Conservation (phyloP, 192 early-diverging fungal species). For the Paraglomus brasilianum region DNA sequence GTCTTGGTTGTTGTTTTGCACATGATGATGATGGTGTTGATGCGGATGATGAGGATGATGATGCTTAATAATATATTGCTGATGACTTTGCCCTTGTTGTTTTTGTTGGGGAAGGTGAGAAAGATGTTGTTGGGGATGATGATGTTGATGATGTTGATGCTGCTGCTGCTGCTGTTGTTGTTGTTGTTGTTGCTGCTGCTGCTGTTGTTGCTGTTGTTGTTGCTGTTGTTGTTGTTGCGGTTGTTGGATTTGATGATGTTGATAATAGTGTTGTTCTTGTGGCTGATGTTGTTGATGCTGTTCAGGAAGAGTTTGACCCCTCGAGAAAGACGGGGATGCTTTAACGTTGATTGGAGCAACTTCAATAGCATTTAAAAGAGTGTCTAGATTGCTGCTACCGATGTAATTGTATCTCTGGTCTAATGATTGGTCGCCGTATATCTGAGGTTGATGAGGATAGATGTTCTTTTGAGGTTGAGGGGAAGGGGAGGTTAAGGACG, state of each 20-base stretch:
- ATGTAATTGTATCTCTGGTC: slow-evolving; percentile 18
- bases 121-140: background rate
- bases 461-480: slow-evolving; percentile 15
- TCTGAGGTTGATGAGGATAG: slow-evolving; percentile 30
- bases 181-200: background rate
- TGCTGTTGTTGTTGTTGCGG: background rate
- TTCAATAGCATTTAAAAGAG: slow-evolving; percentile 28
- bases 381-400: slow-evolving; percentile 24
- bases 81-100: background rate
- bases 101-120: background rate
- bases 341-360: background rate
- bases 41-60: background rate
- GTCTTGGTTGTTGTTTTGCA: no score
- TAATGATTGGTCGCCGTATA: slow-evolving; percentile 29
- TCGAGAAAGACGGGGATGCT: no score
- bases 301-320: no score
- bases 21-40: background rate
- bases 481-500: background rate
- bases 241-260: background rate
- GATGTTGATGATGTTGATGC: background rate
- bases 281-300: no score
- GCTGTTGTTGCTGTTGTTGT: background rate
- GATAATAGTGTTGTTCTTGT: background rate
- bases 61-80: background rate
- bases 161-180: background rate